Evolutionary conservation across 345 rosid genomes (phyloP).

Genomic region (Firmiana major): DNA sequence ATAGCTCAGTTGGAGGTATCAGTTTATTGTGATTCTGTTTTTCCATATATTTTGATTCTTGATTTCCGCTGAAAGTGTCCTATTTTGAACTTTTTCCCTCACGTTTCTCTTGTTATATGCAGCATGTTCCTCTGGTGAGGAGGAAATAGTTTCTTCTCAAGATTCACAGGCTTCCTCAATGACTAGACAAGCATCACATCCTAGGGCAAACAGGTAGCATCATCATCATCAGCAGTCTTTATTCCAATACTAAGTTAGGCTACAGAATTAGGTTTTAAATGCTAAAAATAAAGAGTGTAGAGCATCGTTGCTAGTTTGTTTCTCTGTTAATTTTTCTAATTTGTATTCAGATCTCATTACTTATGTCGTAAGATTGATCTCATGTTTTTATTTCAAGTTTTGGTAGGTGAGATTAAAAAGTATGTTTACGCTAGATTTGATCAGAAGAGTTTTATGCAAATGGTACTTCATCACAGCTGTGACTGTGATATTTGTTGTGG

Average conservation of each 20-base stretch:
- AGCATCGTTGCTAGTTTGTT: background rate
- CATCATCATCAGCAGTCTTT: no score
- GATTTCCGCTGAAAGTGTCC: background rate
- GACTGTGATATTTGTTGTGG: background rate
- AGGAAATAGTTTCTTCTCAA: slow-evolving; percentile 51
- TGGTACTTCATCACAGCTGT: background rate
- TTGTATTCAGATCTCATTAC: background rate
- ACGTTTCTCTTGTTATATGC: slow-evolving; percentile 10
- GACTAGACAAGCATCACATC: slow-evolving; percentile 40
- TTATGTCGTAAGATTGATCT: background rate
- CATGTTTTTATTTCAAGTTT: background rate
- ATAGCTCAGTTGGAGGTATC: slow-evolving; percentile 54
- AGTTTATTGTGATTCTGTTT: background rate
- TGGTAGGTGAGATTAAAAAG: background rate
- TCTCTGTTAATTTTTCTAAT: background rate
- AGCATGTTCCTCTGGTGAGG: slow-evolving; percentile 56
- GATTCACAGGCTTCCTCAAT: slow-evolving; percentile 30
- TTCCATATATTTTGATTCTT: slow-evolving; percentile 1
- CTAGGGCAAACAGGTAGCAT: slow-evolving; percentile 72
- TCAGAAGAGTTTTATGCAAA: background rate
- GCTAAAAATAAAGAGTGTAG: background rate
- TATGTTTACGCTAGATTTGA: background rate
- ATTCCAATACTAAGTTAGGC: no score
- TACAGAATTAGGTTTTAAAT: background rate
- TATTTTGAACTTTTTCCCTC: slow-evolving; percentile 5